Conservation (phyloP, 2,329 filamentous ascomycete species). For the Aureobasidium sp. region DNA sequence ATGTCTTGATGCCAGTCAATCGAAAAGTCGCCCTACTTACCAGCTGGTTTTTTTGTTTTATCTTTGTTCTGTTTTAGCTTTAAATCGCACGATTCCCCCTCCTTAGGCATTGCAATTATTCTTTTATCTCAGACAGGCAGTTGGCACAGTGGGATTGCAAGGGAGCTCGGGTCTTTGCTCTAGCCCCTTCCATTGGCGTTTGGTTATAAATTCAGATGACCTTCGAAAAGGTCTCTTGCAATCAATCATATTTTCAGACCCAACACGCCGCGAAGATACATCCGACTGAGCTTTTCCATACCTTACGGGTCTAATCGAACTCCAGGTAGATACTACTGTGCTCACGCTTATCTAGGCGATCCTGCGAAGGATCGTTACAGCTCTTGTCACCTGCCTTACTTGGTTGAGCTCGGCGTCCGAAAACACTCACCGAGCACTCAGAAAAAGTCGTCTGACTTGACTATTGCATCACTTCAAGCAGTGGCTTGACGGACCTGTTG, state of each 20-base stretch:
- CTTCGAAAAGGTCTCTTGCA: too few species aligned
- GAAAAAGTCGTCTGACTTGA: too few species aligned
- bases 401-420: neutral
- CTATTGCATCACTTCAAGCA: too few species aligned
- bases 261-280: too few species aligned
- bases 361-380: neutral
- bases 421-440: too few species aligned
- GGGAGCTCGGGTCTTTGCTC: neutral
- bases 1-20: neutral
- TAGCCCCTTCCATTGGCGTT: neutral
- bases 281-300: too few species aligned
- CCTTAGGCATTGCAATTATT: slow-evolving; percentile 6
- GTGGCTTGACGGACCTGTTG: too few species aligned
- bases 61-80: neutral
- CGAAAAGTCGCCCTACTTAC: neutral
- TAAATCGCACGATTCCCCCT: slow-evolving; percentile 16
- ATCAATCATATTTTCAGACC: too few species aligned
- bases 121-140: neutral
- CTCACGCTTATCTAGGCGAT: too few species aligned
- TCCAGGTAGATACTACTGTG: too few species aligned
- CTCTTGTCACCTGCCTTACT: neutral
- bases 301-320: too few species aligned
- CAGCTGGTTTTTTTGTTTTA: neutral
- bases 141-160: neutral
- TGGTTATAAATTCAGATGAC: neutral